Percentiles rank a stretch among this genome's conserved stretches.
These are phyloP conservation scores for Trametes meyenii DNA, from an alignment of 768 basidiomycete species.

Conservation along the genomic window DNA sequence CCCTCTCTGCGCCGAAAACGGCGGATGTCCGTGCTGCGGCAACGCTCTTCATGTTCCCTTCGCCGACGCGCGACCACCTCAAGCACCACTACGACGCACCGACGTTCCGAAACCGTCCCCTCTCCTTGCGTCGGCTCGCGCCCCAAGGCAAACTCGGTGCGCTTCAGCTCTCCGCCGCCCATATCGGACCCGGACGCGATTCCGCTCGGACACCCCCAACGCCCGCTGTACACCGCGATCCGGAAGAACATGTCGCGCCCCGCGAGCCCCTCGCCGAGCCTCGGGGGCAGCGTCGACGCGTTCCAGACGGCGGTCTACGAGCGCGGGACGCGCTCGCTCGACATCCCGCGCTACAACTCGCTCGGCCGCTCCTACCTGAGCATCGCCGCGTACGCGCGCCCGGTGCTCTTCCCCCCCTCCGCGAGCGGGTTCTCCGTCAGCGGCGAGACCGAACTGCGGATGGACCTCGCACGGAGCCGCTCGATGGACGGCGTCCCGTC, in stretches of 20 bases:
- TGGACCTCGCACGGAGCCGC: conserved; percentile 31
- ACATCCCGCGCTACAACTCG: conserved; percentile 22
- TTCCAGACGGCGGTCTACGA: conserved; percentile 12
- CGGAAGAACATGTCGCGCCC: conserved; percentile 30
- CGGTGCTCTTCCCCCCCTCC: conserved; percentile 9
- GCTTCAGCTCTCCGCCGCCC: conserved; percentile 18
- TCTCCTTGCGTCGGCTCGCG: conserved; percentile 5
- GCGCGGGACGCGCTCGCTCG: conserved; percentile 24
- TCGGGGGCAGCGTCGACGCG: conserved; percentile 9
- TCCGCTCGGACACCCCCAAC: conserved; percentile 27
- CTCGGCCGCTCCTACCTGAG: conserved; percentile 18
- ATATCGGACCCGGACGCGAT: conserved; percentile 7
- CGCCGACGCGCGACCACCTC: conserved; percentile 22
- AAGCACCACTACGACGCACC: conserved; percentile 1
- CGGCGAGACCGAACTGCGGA: conserved; percentile 35
- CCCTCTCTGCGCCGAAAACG: conserved; percentile 25
- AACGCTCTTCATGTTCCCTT: conserved; percentile 31
- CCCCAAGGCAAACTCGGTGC: conserved; percentile 13
- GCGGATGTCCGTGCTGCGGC: conserved; percentile 25
- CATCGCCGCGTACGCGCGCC: conserved; percentile 12
- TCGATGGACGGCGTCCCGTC: conserved; percentile 24
- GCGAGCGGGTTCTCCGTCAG: conserved; percentile 31
- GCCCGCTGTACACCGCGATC: conserved; percentile 34
- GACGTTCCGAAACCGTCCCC: conserved; percentile 8
- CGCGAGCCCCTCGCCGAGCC: conserved; percentile 13